Percentiles rank a stretch among this genome's conserved stretches.
phyloP scores from a whole-genome alignment of 768 basidiomycete genomes.

The Tylopilus subfusipes region DNA sequence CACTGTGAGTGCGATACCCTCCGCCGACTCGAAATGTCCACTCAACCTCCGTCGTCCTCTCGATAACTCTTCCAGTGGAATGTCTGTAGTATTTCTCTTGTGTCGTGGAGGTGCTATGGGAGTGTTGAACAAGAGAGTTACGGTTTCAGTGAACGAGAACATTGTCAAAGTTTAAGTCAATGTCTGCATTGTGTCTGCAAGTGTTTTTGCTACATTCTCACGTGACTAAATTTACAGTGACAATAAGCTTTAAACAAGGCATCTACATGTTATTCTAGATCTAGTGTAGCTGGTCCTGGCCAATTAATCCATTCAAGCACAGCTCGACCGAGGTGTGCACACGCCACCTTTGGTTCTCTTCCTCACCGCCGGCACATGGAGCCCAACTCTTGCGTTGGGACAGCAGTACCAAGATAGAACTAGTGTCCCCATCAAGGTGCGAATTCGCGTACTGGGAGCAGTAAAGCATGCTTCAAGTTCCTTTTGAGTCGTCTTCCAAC shows the following conservation, averaged over 20 bases:
- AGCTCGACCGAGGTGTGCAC: no score
- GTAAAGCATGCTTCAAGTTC: not conserved
- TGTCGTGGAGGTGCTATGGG: constrained; percentile 15
- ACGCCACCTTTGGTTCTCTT: not conserved
- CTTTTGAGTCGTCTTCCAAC: not conserved
- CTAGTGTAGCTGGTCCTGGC: no score
- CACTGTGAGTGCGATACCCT: constrained; percentile 12
- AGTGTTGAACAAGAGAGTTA: constrained; percentile 21
- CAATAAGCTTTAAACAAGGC: not conserved
- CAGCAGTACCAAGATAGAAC: not conserved
- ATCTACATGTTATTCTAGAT: no score
- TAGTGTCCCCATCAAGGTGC: not conserved
- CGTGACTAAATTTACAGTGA: constrained; percentile 13
- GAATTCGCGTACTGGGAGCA: not conserved
- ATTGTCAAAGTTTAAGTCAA: not conserved
- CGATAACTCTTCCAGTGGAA: constrained; percentile 22
- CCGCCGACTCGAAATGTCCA: not conserved
- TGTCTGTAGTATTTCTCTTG: not conserved
- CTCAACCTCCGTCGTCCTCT: not conserved
- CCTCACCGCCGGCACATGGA: not conserved
- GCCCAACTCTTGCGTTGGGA: not conserved
- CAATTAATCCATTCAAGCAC: no score
- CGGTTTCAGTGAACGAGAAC: constrained; percentile 14
- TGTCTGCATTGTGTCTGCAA: not conserved
- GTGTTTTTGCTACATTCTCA: not conserved